These are phyloP conservation scores for Diophrys appendiculata DNA, from an alignment of 73 alveolate species.

Conservation along the genomic window DNA sequence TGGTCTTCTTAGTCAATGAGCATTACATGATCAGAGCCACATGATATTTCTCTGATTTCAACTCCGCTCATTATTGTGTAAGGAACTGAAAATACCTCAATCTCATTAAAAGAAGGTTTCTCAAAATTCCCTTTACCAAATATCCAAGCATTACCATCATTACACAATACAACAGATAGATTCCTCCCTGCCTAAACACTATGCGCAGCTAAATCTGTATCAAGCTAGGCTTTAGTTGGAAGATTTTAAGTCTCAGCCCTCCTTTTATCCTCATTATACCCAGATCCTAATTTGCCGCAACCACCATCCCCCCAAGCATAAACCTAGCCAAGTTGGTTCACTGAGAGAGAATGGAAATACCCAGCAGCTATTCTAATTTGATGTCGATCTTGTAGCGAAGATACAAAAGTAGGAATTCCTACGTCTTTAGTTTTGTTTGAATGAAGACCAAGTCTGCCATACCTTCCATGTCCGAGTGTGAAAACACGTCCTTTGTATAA, in stretches of 20 bases:
- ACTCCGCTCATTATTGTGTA: slow-evolving; percentile 38
- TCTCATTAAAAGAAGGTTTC: slow-evolving; percentile 42
- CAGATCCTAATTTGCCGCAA: slow-evolving; percentile 63
- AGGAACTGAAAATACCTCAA: slow-evolving; percentile 41
- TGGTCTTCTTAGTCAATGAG: slow-evolving; percentile 82
- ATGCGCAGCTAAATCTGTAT: slow-evolving; percentile 7
- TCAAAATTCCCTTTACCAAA: slow-evolving; percentile 68
- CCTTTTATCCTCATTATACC: slow-evolving; percentile 39
- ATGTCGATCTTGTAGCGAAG: background rate
- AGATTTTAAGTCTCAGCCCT: background rate
- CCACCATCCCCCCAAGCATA: slow-evolving; percentile 66
- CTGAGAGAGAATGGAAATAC: slow-evolving; percentile 39
- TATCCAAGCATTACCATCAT: slow-evolving; percentile 47
- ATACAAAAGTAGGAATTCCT: background rate
- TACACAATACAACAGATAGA: slow-evolving; percentile 6
- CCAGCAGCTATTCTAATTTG: slow-evolving; percentile 27
- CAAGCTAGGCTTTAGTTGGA: slow-evolving; percentile 19
- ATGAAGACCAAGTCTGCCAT: background rate
- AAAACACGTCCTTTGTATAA: background rate
- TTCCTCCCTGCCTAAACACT: slow-evolving; percentile 20
- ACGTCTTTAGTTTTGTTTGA: background rate
- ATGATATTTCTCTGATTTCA: slow-evolving; percentile 75
- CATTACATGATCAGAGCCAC: slow-evolving; percentile 92
- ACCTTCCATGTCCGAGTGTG: background rate
- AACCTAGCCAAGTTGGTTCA: slow-evolving; percentile 28